These are phyloP conservation scores for Alternaria solani DNA, from an alignment of 2,329 filamentous ascomycete genomes.

Conservation along the genomic window DNA sequence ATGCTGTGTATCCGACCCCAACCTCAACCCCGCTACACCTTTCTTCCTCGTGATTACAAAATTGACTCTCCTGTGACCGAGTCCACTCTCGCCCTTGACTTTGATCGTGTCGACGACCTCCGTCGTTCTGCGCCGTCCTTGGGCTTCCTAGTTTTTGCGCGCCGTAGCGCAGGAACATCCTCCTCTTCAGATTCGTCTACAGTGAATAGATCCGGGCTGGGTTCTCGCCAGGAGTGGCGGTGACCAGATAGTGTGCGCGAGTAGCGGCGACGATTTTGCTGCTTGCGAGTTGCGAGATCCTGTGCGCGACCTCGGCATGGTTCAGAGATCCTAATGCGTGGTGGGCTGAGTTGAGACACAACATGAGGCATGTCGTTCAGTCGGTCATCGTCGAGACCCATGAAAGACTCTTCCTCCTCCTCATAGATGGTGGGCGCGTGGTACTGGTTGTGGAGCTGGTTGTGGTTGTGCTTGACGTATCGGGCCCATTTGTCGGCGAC, in stretches of 20 bases:
- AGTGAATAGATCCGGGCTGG: slow-evolving; percentile 53
- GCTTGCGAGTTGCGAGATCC: slow-evolving; percentile 45
- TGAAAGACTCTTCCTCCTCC: slow-evolving; percentile 50
- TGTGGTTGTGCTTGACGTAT: slow-evolving; percentile 50
- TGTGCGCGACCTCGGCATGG: slow-evolving; percentile 49
- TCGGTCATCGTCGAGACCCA: slow-evolving; percentile 48
- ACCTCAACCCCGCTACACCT: slow-evolving; percentile 8
- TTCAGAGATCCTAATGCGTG: slow-evolving; percentile 40
- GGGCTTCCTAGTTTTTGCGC: slow-evolving; percentile 42
- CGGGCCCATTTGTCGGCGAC: slow-evolving; percentile 53
- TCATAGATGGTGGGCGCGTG: slow-evolving; percentile 38
- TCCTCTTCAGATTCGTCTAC: slow-evolving; percentile 53
- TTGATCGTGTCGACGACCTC: slow-evolving; percentile 43
- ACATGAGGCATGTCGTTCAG: slow-evolving; percentile 42
- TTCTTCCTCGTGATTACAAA: slow-evolving; percentile 26
- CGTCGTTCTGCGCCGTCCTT: slow-evolving; percentile 48
- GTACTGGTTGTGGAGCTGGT: slow-evolving; percentile 43
- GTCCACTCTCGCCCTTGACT: slow-evolving; percentile 38
- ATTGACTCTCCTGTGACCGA: slow-evolving; percentile 40
- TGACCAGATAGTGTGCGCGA: slow-evolving; percentile 51
- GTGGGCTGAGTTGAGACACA: slow-evolving; percentile 40
- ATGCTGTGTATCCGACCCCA: slow-evolving; percentile 22
- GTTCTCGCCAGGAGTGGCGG: slow-evolving; percentile 53
- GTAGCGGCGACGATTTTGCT: slow-evolving; percentile 40
- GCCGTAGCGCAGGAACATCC: slow-evolving; percentile 34